phyloP scores from a whole-genome alignment of 805 yeast species.

The Cyberlindnera americana region DNA sequence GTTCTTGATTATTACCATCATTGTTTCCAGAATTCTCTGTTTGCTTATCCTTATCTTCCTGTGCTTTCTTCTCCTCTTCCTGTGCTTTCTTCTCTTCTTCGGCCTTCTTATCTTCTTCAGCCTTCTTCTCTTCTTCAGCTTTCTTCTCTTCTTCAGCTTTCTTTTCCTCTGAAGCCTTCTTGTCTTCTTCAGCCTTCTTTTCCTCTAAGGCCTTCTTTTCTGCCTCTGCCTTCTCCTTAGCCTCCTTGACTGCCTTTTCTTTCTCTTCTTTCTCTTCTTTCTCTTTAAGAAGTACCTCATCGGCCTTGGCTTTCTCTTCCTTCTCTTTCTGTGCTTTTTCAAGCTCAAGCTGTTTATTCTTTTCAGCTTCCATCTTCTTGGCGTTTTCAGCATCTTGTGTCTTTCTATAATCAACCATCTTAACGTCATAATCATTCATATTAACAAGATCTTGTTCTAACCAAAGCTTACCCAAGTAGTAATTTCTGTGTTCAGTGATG shows the following conservation, averaged over 20 bases:
- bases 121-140: background rate
- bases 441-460: conserved; percentile 23
- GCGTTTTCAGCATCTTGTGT: conserved; percentile 2
- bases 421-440: conserved; percentile 17
- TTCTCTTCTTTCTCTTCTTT: background rate
- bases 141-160: background rate
- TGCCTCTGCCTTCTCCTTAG: background rate
- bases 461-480: conserved; percentile 30
- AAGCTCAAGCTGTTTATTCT: conserved; percentile 4
- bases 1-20: background rate
- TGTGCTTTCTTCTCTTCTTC: conserved; percentile 1
- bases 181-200: conserved; percentile 7
- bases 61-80: background rate
- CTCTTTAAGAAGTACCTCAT: conserved; percentile 19
- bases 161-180: conserved; percentile 21
- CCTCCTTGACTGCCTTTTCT: background rate
- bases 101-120: background rate
- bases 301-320: conserved; percentile 1
- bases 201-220: background rate
- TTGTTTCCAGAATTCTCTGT: too few species aligned
- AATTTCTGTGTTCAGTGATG: conserved; percentile 20
- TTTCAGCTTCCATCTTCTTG: conserved; percentile 4
- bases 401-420: conserved; percentile 8
- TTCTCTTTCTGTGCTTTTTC: conserved; percentile 1
- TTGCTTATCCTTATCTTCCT: background rate